Percentiles rank a stretch among this genome's conserved stretches.
These are phyloP conservation scores for Quercus dentata DNA, from an alignment of 306 rosid genomes.

Conservation along the genomic window DNA sequence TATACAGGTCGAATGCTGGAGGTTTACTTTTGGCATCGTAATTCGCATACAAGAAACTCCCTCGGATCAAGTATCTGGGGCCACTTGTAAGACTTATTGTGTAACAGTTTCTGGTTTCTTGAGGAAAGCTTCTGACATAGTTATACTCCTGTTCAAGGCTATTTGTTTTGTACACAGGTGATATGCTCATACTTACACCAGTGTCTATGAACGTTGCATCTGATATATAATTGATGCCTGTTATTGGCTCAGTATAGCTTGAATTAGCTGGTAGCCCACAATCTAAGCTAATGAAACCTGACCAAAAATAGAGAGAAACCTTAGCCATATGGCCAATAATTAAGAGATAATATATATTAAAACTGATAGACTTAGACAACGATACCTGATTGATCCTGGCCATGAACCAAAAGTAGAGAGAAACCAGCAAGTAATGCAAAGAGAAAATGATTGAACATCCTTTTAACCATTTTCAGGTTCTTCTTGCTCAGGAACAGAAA, in stretches of 20 bases:
- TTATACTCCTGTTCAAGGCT: background rate
- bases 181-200: constrained; percentile 15
- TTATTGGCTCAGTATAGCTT: constrained; percentile 13
- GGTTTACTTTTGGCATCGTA: constrained; percentile 27
- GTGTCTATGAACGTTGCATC: constrained; percentile 18
- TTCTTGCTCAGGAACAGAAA: no score
- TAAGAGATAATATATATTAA: background rate
- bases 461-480: constrained; percentile 3
- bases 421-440: constrained; percentile 11
- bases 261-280: constrained; percentile 25
- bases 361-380: background rate
- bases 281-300: constrained; percentile 52
- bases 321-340: background rate
- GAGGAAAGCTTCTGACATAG: constrained; percentile 40
- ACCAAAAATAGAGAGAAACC: background rate
- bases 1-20: constrained; percentile 39
- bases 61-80: constrained; percentile 32
- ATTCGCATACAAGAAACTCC: constrained; percentile 42
- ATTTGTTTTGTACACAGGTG: background rate
- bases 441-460: constrained; percentile 8
- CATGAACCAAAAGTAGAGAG: constrained; percentile 16
- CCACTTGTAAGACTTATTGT: constrained; percentile 21
- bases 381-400: constrained; percentile 49
- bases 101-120: constrained; percentile 39
- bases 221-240: constrained; percentile 24